Evolutionary conservation across 2,329 filamentous ascomycete genomes (phyloP), one percentile per base, ranked within the genome.

Genomic region (Nothophaeocryptopus gaeumannii): DNA sequence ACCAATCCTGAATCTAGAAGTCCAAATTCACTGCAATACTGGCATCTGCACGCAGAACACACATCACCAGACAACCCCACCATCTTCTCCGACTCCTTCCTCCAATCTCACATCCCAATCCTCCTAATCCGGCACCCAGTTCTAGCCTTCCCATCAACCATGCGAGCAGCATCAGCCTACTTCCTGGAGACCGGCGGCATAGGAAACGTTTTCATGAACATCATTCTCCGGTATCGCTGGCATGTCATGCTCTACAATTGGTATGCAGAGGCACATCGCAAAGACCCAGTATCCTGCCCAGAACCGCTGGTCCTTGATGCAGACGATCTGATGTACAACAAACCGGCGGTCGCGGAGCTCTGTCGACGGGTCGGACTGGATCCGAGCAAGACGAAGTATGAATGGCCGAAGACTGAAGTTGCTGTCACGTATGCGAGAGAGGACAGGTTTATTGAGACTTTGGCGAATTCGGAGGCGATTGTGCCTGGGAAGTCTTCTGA

Each of bases 391-490:
- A 39, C 16, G 13, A 39, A 39, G 7, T 39, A 39, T 29, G 37
- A 39, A 8, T 39, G 37, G 37, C 15, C 37, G 37, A 39, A 39
- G 37, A 39, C 37, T 3, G n/a, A 39, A 20, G 37, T 39, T 15
- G 37, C 16, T 39, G 37, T 39, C 9, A 26, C 29, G 3, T 39
- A 40, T 40, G 38, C 38, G 15, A 40, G 15, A n/a, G 38, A 40
- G 20, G 38, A 40, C 30, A 40, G 26, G 5, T 40, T 30, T 26
- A 29, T 40, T 20, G 38, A 40, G 26, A 40, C 38, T 40, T 40
- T 40, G 38, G 38, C 38, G 3, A 29, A 4, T 26, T 40, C 38
- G 20, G 38, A 40, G 20, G 10, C 38, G 15, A n/a, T 40, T 13
- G 38, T 40, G 38, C 20, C 38, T 8, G 38, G 38, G 8, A 40